phyloP scores from a whole-genome alignment of 352 stramenopile genomes.

The Phytophthora chlamydospora region DNA sequence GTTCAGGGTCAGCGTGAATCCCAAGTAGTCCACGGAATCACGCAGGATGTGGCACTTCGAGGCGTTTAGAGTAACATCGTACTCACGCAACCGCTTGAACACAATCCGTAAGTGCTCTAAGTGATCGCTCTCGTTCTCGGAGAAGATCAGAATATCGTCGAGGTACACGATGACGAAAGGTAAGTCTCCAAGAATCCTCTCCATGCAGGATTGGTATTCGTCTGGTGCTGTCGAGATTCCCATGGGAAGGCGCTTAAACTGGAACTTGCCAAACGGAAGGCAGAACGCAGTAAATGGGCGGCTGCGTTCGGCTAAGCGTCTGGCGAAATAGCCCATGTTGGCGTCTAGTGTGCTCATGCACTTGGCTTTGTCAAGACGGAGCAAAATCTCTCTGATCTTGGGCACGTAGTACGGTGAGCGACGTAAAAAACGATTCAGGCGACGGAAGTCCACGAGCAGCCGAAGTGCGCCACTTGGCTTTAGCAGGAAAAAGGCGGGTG shows the following conservation, averaged over 20 bases:
- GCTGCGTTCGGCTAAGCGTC: background rate
- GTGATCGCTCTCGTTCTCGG: background rate
- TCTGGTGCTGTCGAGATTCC: conserved; percentile 1
- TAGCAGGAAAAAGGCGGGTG: conserved; percentile 14
- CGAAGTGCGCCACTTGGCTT: conserved; percentile 6
- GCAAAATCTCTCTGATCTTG: conserved; percentile 6
- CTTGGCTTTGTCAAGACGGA: conserved; percentile 3
- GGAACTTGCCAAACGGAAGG: conserved; percentile 4
- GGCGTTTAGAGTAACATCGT: background rate
- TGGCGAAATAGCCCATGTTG: conserved; percentile 2
- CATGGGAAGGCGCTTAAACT: conserved; percentile 5
- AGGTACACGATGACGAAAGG: conserved; percentile 9
- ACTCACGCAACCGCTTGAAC: conserved; percentile 2
- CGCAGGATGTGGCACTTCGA: conserved; percentile 7
- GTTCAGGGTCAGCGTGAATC: background rate
- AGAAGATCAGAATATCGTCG: conserved; percentile 8
- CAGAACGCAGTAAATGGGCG: conserved; percentile 5
- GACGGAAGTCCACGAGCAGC: conserved; percentile 2
- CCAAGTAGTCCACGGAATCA: conserved; percentile 4
- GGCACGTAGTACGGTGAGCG: conserved; percentile 3
- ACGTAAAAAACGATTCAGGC: background rate
- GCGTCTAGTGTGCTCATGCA: conserved; percentile 7
- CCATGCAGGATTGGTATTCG: conserved; percentile 13
- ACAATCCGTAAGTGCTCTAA: conserved; percentile 1
- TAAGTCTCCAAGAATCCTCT: background rate